phyloP scores from a whole-genome alignment of 2,329 filamentous ascomycete species.

The Mariannaea sp. region DNA sequence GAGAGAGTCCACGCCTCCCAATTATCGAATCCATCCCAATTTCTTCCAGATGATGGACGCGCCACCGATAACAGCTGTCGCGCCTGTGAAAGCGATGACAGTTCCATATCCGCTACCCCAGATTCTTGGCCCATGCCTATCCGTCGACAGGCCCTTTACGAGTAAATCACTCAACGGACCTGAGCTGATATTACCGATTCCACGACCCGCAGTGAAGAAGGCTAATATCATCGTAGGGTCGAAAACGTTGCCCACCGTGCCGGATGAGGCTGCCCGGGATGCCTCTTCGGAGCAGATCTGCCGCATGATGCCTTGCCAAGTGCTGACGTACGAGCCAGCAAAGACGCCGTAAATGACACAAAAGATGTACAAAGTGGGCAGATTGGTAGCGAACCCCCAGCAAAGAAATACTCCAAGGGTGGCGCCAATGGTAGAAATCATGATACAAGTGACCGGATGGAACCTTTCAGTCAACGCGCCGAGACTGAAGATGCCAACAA shows the following conservation, averaged over 20 bases:
- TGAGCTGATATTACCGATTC: slow-evolving; percentile 60
- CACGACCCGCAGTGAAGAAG: slow-evolving; percentile 58
- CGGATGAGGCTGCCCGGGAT: neutral
- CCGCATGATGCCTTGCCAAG: slow-evolving; percentile 59
- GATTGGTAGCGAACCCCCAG: slow-evolving; percentile 59
- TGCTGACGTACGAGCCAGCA: slow-evolving; percentile 62
- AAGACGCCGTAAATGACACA: slow-evolving; percentile 68
- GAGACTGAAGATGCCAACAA: slow-evolving; percentile 54
- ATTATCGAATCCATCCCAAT: slow-evolving; percentile 47
- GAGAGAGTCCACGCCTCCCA: too few species aligned
- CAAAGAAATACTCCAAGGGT: slow-evolving; percentile 58
- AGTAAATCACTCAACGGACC: slow-evolving; percentile 59
- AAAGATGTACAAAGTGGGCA: slow-evolving; percentile 60
- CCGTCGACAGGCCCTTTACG: slow-evolving; percentile 49
- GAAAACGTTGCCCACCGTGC: slow-evolving; percentile 19
- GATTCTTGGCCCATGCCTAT: slow-evolving; percentile 45
- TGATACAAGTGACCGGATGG: slow-evolving; percentile 53
- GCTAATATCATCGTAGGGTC: slow-evolving; percentile 59
- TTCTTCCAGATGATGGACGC: slow-evolving; percentile 25
- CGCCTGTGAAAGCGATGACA: slow-evolving; percentile 61
- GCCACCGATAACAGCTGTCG: slow-evolving; percentile 27
- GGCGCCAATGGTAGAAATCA: slow-evolving; percentile 59
- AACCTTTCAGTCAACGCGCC: slow-evolving; percentile 53
- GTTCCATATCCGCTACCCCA: slow-evolving; percentile 58
- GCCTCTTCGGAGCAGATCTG: slow-evolving; percentile 37